phyloP scores from a whole-genome alignment of 345 rosid genomes.

The Crucihimalaya himalaica region DNA sequence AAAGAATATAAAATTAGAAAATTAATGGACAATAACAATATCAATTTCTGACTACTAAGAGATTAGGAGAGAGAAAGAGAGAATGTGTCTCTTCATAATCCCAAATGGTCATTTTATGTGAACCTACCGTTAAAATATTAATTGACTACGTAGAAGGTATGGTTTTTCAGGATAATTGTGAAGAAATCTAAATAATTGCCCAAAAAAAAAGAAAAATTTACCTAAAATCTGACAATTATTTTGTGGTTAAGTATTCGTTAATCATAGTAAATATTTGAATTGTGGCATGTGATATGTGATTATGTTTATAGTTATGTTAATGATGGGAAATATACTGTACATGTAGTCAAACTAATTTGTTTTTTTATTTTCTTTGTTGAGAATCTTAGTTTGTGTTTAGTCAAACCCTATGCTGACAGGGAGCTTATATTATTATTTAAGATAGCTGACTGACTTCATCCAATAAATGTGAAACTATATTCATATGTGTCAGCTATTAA shows the following conservation, averaged over 20 bases:
- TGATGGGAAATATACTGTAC: background rate
- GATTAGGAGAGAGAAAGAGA: constrained; percentile 13
- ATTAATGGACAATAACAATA: background rate
- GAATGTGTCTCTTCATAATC: constrained; percentile 19
- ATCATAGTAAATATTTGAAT: background rate
- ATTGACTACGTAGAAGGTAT: background rate
- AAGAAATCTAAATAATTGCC: background rate
- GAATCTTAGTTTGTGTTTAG: constrained; percentile 24
- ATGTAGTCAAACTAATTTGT: background rate
- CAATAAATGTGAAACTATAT: background rate
- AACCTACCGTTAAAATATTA: background rate
- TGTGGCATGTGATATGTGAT: background rate
- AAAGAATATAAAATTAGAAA: background rate
- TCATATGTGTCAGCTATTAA: constrained; percentile 27
- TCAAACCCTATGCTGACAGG: constrained; percentile 23
- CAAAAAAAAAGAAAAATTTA: background rate
- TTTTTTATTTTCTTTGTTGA: background rate
- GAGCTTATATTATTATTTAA: constrained; percentile 3
- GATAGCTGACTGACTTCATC: constrained; percentile 35
- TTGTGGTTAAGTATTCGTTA: background rate
- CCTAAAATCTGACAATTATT: background rate
- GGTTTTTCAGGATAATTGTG: background rate
- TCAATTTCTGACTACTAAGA: constrained; percentile 10
- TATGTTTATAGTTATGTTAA: background rate
- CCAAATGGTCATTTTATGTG: constrained; percentile 33